phyloP scores from a whole-genome alignment of 23 red algal species.

The Gracilaria domingensis region DNA sequence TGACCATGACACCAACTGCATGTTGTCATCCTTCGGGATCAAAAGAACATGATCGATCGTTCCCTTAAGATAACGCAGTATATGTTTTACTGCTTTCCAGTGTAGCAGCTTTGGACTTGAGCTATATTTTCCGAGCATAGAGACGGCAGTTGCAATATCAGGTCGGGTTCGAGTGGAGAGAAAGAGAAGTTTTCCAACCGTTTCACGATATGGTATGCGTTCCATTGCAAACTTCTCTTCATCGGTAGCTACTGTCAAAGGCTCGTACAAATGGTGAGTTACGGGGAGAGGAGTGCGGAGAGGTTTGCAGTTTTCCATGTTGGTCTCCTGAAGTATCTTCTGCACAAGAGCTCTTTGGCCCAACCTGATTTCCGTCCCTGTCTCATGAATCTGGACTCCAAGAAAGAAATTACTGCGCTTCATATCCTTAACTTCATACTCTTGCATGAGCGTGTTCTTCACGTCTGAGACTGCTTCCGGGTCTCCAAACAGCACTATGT shows the following conservation, averaged over 20 bases:
- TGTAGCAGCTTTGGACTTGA: neutral
- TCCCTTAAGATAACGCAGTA: constrained; percentile 43
- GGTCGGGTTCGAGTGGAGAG: constrained; percentile 28
- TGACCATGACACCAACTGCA: neutral
- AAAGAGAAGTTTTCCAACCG: constrained; percentile 7
- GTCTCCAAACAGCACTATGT: neutral
- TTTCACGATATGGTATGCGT: constrained; percentile 3
- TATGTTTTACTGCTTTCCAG: constrained; percentile 21
- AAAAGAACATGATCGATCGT: constrained; percentile 1
- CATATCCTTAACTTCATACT: constrained; percentile 6
- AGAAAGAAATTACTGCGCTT: neutral
- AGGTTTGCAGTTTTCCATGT: constrained; percentile 27
- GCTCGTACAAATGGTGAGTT: constrained; percentile 20
- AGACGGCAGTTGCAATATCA: constrained; percentile 11
- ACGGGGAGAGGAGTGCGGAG: neutral
- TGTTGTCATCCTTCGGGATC: neutral
- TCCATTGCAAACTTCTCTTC: constrained; percentile 13
- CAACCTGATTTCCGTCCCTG: neutral
- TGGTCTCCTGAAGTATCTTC: neutral
- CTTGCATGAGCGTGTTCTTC: neutral
- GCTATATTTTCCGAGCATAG: neutral
- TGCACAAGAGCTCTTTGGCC: neutral
- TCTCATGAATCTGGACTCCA: neutral
- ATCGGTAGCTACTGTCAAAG: neutral
- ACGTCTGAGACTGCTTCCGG: neutral